A percentile compares a stretch with the other conserved stretches of the same genome.
Evolutionary conservation across 306 rosid species (phyloP).

Genomic region (Acacia crassicarpa): DNA sequence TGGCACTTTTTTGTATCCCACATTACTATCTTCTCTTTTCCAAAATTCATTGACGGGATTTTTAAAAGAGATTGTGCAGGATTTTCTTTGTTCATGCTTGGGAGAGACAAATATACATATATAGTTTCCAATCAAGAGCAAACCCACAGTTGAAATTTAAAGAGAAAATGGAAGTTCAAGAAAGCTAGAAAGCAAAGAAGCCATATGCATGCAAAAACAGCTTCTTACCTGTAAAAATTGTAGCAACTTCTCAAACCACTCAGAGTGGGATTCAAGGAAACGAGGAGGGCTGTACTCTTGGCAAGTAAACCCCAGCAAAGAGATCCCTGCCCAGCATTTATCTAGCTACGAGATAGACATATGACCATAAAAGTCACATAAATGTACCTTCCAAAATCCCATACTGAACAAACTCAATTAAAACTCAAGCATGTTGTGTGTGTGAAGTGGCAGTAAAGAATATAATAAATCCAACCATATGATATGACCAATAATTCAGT

Average conservation of each 20-base stretch:
- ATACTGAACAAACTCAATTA: neutral
- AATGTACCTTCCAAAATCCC: neutral
- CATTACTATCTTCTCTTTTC: neutral
- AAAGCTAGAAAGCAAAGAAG: neutral
- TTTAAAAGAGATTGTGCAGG: neutral
- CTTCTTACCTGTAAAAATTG: slow-evolving; percentile 66
- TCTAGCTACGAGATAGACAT: slow-evolving; percentile 64
- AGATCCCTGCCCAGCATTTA: slow-evolving; percentile 89
- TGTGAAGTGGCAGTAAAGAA: neutral
- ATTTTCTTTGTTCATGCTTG: neutral
- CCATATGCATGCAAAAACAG: neutral
- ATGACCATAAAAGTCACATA: neutral
- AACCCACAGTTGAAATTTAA: slow-evolving; percentile 1
- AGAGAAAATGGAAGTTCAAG: neutral
- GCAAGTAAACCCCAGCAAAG: slow-evolving; percentile 81
- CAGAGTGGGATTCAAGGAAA: slow-evolving; percentile 59
- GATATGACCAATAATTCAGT: neutral
- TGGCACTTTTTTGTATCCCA: neutral
- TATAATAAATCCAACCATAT: neutral
- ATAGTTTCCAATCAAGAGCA: neutral
- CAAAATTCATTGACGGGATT: neutral
- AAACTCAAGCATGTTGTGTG: neutral
- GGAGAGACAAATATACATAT: neutral
- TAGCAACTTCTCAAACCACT: slow-evolving; percentile 70
- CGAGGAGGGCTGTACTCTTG: slow-evolving; percentile 73